Conservation (phyloP, 345 rosid genomes). For the Turritis glabra region DNA sequence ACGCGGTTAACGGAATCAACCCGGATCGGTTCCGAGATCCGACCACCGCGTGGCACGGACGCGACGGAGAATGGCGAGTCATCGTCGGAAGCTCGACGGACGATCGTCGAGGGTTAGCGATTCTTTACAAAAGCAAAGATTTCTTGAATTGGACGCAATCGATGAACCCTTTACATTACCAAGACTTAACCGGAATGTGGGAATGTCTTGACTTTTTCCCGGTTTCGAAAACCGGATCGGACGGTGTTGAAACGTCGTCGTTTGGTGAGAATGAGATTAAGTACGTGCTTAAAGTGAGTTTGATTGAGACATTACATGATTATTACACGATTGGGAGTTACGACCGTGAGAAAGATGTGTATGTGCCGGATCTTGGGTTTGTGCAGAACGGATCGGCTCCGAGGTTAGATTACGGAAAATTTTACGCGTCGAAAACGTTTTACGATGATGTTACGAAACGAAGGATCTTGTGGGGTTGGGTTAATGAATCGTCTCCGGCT, state of each 20-base stretch:
- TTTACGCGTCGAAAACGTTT: slow-evolving; percentile 74
- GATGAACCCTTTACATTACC: slow-evolving; percentile 50
- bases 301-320: slow-evolving; percentile 48
- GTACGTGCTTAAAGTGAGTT: slow-evolving; percentile 60
- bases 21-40: slow-evolving; percentile 74
- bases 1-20: slow-evolving; percentile 35
- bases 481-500: slow-evolving; percentile 54
- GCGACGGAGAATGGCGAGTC: slow-evolving; percentile 33
- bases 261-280: slow-evolving; percentile 17
- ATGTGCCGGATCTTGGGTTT: slow-evolving; percentile 51
- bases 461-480: slow-evolving; percentile 70
- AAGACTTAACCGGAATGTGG: slow-evolving; percentile 67
- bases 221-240: slow-evolving; percentile 32
- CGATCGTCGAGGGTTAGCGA: slow-evolving; percentile 52
- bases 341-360: slow-evolving; percentile 42
- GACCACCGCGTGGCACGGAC: slow-evolving; percentile 66
- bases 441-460: slow-evolving; percentile 54
- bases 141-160: slow-evolving; percentile 54
- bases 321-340: slow-evolving; percentile 54
- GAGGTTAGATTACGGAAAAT: slow-evolving; percentile 70
- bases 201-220: slow-evolving; percentile 87
- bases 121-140: slow-evolving; percentile 57
- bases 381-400: slow-evolving; percentile 47
- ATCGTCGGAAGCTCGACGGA: slow-evolving; percentile 36
- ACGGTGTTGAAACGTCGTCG: slow-evolving; percentile 33